These are phyloP conservation scores for Trichophyton equinum DNA, from an alignment of 2,329 filamentous ascomycete species.

Conservation along the genomic window DNA sequence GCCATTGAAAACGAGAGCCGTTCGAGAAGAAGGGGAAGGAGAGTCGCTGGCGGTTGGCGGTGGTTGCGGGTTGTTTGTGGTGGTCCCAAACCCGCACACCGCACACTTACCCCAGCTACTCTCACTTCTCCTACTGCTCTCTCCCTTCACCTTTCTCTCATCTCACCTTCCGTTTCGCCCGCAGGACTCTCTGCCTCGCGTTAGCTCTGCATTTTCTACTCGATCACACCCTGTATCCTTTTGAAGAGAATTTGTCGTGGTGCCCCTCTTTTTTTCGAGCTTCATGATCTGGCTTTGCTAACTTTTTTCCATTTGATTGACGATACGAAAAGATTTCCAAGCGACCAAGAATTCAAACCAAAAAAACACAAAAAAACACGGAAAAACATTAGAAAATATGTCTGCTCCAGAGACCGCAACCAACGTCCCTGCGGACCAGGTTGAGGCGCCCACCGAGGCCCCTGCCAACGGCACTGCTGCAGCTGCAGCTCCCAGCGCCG, in stretches of 20 bases:
- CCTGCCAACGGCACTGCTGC: conserved; percentile 45
- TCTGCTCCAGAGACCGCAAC: conserved; percentile 65
- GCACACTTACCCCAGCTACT: background rate
- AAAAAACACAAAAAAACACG: conserved; percentile 3
- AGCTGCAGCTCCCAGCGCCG: conserved; percentile 44
- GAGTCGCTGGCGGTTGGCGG: background rate
- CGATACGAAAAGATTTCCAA: background rate
- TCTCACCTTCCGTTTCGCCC: background rate
- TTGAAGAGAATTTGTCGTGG: background rate
- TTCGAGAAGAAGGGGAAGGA: background rate
- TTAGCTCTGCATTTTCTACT: conserved; percentile 4
- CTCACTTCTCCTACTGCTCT: background rate
- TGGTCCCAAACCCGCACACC: background rate
- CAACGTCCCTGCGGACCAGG: conserved; percentile 52
- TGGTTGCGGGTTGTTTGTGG: background rate
- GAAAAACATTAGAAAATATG: conserved; percentile 57
- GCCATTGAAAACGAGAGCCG: background rate
- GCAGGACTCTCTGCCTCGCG: background rate
- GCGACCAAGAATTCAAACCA: background rate
- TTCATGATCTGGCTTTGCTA: background rate
- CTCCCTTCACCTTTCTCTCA: background rate
- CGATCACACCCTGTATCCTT: conserved; percentile 13
- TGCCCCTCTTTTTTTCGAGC: background rate
- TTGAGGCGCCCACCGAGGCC: conserved; percentile 50
- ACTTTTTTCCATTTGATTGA: background rate